These are phyloP conservation scores for Begonia masoniana DNA, from an alignment of 306 rosid genomes.

Conservation along the genomic window DNA sequence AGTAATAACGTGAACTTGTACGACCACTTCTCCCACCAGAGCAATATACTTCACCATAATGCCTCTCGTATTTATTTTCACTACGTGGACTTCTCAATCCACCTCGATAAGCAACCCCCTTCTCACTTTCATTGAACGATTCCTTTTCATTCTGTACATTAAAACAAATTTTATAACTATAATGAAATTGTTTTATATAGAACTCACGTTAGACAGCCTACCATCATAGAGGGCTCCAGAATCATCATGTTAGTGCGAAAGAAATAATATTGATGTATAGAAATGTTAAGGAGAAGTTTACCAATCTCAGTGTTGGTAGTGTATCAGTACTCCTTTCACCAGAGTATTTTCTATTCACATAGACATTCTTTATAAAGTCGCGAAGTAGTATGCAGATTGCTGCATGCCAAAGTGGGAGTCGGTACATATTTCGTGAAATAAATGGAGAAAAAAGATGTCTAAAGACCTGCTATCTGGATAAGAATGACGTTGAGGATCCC, in stretches of 20 bases:
- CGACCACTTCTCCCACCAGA: slow-evolving; percentile 25
- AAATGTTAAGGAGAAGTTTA: slow-evolving; percentile 19
- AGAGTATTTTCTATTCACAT: slow-evolving; percentile 48
- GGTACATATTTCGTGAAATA: slow-evolving; percentile 12
- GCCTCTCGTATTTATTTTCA: slow-evolving; percentile 14
- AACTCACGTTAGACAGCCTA: not conserved
- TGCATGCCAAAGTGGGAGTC: slow-evolving; percentile 28
- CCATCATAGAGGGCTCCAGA: no score
- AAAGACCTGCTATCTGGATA: slow-evolving; percentile 57
- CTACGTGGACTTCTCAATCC: slow-evolving; percentile 18
- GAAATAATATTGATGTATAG: not conserved
- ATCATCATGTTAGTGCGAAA: not conserved
- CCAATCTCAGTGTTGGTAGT: slow-evolving; percentile 49
- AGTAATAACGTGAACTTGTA: slow-evolving; percentile 24
- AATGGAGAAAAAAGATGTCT: slow-evolving; percentile 4
- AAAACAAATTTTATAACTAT: not conserved
- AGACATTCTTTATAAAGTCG: slow-evolving; percentile 62
- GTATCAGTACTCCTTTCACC: slow-evolving; percentile 38
- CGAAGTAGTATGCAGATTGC: slow-evolving; percentile 54
- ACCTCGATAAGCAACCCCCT: slow-evolving; percentile 14
- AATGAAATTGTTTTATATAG: not conserved
- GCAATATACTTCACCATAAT: slow-evolving; percentile 21
- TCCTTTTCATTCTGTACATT: slow-evolving; percentile 40
- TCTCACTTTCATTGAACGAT: slow-evolving; percentile 26
- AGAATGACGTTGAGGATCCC: slow-evolving; percentile 51